Percentiles rank a stretch among this genome's conserved stretches.
Conservation (phyloP, 352 stramenopile species). For the Pythium angustatum region DNA sequence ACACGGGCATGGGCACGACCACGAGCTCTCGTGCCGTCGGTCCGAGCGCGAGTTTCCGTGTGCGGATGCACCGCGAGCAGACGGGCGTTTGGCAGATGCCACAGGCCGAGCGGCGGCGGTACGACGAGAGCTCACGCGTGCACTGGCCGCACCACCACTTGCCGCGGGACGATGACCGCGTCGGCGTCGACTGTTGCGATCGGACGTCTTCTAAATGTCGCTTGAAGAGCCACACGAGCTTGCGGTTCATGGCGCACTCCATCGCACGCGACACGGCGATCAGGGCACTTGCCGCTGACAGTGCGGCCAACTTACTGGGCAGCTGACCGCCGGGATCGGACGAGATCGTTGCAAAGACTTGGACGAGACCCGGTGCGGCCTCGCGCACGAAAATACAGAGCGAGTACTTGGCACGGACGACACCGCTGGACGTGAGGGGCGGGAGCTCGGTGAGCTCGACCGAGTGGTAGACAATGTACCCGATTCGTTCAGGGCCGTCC, state of each 20-base stretch:
- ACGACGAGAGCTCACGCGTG: neutral
- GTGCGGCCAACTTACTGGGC: constrained; percentile 2
- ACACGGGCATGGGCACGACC: neutral
- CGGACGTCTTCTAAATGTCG: too few relatives aligned
- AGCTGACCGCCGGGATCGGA: constrained; percentile 11
- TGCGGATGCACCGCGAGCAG: constrained; percentile 6
- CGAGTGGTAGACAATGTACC: constrained; percentile 17
- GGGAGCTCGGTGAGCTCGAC: neutral
- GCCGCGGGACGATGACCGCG: neutral
- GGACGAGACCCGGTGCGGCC: constrained; percentile 31
- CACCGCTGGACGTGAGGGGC: neutral
- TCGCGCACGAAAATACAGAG: constrained; percentile 45
- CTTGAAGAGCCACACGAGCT: neutral
- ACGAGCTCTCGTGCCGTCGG: neutral
- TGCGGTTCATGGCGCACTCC: neutral
- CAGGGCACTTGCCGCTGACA: constrained; percentile 2
- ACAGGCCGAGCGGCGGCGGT: neutral
- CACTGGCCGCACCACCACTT: constrained; percentile 9
- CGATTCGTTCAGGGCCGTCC: neutral
- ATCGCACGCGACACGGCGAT: neutral
- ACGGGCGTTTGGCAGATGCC: neutral
- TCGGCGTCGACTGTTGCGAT: too few relatives aligned
- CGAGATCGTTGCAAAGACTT: constrained; percentile 34
- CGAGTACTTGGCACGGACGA: constrained; percentile 49
- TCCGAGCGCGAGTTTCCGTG: neutral